Evolutionary conservation across 345 rosid genomes (phyloP), one percentile per base, ranked within the genome.

Genomic region (Citrus unshiu): DNA sequence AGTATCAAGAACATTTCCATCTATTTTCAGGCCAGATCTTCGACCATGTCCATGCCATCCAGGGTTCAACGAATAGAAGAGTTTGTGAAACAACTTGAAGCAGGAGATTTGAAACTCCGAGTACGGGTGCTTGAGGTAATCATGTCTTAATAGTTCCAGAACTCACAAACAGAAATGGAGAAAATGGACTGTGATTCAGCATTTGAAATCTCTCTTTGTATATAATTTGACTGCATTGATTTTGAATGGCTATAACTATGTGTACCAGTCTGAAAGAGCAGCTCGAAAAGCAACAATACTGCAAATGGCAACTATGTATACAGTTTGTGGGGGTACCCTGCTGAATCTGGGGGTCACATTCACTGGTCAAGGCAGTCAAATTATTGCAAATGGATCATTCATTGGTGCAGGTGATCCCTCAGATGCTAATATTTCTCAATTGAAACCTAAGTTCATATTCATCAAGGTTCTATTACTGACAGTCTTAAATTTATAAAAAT

Each of bases 91-190:
- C 91, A 95, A 85, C 97, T 93, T 24, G 99, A 95, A 81, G 82
- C 91, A 0, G 99, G 99, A 60, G 99, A 93, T 80, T n/a, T 92
- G 19, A 95, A 92, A 84, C 98, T 95, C 72, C 87, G 96, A 67
- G 95, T 95, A 69, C 90, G 99, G 51, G 98, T 95, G 81, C 97
- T 93, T 19, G 99, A 96, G 99, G 99, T 93, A 86, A 72, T 66
- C 6, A 24, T 35, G 29, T 66, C 1, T 8, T 43, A 13, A 34
- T 70, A 39, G 6, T 22, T 68, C 9, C 4, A 56, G 62, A 30
- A 78, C 9, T 62, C 32, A 24, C 69, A 79, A 79, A 29, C 21
- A 40, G 37, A 29, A 6, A 43, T 43, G 56, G 68, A 66, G 9
- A 5, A 66, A 34, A 35, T 40, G 6, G 35, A 66, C 32, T 46